A percentile compares a stretch with the other conserved stretches of the same genome.
Conservation (phyloP, 2,329 filamentous ascomycete species). For the Nemania sp. region DNA sequence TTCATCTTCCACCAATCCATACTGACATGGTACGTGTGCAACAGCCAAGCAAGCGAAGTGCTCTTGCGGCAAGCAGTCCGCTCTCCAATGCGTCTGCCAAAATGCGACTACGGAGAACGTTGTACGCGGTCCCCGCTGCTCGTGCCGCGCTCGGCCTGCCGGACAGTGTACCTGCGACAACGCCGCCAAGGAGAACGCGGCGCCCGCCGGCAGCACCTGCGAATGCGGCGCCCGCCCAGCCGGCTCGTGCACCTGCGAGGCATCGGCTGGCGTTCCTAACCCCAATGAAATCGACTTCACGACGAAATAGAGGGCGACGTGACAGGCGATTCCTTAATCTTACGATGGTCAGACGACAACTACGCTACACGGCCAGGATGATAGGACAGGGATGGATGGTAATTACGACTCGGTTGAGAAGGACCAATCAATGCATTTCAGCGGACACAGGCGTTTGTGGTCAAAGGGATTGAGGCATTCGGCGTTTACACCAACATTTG, state of each 20-base stretch:
- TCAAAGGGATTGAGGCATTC: not conserved
- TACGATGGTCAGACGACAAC: not conserved
- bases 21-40: no score
- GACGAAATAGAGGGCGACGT: conserved; percentile 50
- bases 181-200: conserved; percentile 69
- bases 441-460: conserved; percentile 10
- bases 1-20: no score
- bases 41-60: conserved; percentile 69
- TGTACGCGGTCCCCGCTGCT: conserved; percentile 73
- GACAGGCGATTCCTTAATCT: not conserved
- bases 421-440: conserved; percentile 15
- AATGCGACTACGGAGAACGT: conserved; percentile 77
- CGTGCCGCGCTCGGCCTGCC: conserved; percentile 78
- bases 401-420: no score
- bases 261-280: conserved; percentile 62
- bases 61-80: conserved; percentile 87
- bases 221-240: conserved; percentile 75
- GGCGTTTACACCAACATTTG: conserved; percentile 13
- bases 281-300: conserved; percentile 87
- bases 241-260: conserved; percentile 76
- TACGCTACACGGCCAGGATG: conserved; percentile 15
- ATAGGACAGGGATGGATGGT: not conserved
- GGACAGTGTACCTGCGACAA: conserved; percentile 82
- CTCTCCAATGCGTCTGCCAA: conserved; percentile 83
- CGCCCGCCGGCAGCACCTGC: conserved; percentile 64